These are phyloP conservation scores for Pythium vanterpoolii DNA, from an alignment of 352 stramenopile genomes.

Conservation along the genomic window DNA sequence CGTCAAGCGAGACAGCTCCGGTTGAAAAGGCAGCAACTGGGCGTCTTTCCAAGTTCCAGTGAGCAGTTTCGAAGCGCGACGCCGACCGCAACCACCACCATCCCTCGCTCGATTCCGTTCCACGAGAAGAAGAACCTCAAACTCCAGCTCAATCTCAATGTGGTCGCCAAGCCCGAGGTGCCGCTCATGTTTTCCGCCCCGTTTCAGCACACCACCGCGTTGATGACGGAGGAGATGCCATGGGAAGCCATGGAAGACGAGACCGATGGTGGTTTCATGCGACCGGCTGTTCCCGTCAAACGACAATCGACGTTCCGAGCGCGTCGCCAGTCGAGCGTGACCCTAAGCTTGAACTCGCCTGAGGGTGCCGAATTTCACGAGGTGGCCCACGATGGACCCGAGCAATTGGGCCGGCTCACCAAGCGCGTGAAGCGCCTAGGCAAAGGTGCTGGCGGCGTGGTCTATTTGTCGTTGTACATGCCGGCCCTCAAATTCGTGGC, in stretches of 20 bases:
- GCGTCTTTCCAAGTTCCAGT: not conserved
- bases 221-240: not conserved
- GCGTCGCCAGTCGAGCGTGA: constrained; percentile 54
- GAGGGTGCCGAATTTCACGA: constrained; percentile 71
- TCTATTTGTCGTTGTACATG: constrained; percentile 83
- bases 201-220: not conserved
- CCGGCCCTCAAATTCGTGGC: constrained; percentile 82
- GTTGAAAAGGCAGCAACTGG: constrained; percentile 19
- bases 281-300: not conserved
- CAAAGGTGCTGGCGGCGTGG: constrained; percentile 80
- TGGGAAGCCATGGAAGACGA: constrained; percentile 22
- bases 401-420: constrained; percentile 54
- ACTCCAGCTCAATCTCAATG: constrained; percentile 49
- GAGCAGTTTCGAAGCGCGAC: constrained; percentile 9
- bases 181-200: constrained; percentile 36
- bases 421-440: constrained; percentile 70
- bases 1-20: constrained; percentile 40
- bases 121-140: constrained; percentile 51
- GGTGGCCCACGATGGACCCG: constrained; percentile 69
- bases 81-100: constrained; percentile 1
- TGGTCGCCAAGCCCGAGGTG: constrained; percentile 27
- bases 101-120: constrained; percentile 7
- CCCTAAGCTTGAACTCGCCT: constrained; percentile 50
- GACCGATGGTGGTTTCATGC: not conserved
- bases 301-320: constrained; percentile 11